Evolutionary conservation across 1,139 yeast genomes (phyloP).

Genomic region (Yamadazyma taylorii): DNA sequence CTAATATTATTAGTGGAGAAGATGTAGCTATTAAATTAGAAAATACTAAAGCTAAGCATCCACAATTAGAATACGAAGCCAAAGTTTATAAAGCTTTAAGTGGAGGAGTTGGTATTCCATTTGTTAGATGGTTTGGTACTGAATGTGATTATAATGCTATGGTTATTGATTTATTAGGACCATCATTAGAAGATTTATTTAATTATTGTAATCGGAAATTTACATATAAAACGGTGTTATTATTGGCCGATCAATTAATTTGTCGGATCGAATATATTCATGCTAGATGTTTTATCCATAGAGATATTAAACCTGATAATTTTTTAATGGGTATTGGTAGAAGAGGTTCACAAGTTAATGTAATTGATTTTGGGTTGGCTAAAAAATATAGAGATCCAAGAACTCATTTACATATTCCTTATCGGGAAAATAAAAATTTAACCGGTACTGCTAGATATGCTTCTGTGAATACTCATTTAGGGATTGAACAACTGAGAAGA

Average conservation of each 20-base stretch:
- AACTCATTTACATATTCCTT: conserved; percentile 93
- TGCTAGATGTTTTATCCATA: conserved; percentile 90
- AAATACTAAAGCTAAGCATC: conserved; percentile 87
- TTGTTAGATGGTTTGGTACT: conserved; percentile 95
- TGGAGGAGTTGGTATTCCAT: conserved; percentile 97
- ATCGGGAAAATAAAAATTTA: conserved; percentile 91
- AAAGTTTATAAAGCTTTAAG: conserved; percentile 90
- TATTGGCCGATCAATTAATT: conserved; percentile 90
- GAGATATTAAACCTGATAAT: conserved; percentile 94
- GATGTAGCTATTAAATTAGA: conserved; percentile 97
- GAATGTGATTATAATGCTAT: conserved; percentile 96
- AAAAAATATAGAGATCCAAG: conserved; percentile 94
- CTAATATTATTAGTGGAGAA: conserved; percentile 92
- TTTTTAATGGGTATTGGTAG: conserved; percentile 96
- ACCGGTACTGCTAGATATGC: conserved; percentile 99
- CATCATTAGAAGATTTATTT: conserved; percentile 91
- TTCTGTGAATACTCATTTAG: conserved; percentile 91
- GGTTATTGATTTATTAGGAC: conserved; percentile 95
- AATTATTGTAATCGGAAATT: conserved; percentile 94
- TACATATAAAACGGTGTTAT: conserved; percentile 87
- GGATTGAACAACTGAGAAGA: conserved; percentile 94
- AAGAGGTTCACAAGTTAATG: conserved; percentile 92
- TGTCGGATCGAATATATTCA: conserved; percentile 95
- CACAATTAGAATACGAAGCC: conserved; percentile 95
- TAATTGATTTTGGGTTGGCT: conserved; percentile 96